These are phyloP conservation scores for Dictyostelium brefeldianum DNA, from an alignment of 78 protist species.

Conservation along the genomic window DNA sequence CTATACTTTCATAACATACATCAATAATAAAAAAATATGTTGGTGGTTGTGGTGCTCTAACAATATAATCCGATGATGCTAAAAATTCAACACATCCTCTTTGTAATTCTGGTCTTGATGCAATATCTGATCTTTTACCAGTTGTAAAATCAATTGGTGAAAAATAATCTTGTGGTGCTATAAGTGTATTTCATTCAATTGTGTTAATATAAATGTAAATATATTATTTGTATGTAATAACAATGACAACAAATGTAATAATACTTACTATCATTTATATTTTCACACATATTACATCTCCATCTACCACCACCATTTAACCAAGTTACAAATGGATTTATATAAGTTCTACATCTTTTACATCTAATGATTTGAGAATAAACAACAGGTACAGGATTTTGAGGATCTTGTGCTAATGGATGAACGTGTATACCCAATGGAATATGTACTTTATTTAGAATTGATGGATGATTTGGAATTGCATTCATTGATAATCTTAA, in stretches of 20 bases:
- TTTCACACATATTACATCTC: constrained; percentile 88
- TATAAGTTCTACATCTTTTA: constrained; percentile 86
- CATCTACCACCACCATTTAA: constrained; percentile 87
- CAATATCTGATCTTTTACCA: constrained; percentile 84
- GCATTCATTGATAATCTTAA: constrained; percentile 81
- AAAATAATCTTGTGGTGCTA: constrained; percentile 84
- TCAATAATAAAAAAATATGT: constrained; percentile 90
- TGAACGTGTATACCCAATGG: constrained; percentile 76
- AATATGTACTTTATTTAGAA: constrained; percentile 47
- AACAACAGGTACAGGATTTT: constrained; percentile 74
- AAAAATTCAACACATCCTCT: constrained; percentile 89
- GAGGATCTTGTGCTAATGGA: constrained; percentile 69
- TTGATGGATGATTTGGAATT: constrained; percentile 44
- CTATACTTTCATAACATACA: constrained; percentile 83
- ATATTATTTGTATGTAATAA: not conserved
- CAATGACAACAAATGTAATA: not conserved
- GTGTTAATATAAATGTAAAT: not conserved
- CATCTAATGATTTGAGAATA: constrained; percentile 85
- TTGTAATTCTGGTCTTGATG: constrained; percentile 73
- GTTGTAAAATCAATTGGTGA: constrained; percentile 80
- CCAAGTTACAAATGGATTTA: constrained; percentile 89
- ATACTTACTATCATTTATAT: constrained; percentile 86
- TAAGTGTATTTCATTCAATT: not conserved
- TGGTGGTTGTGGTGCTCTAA: constrained; percentile 92
- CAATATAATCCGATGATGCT: constrained; percentile 88